Evolutionary conservation across 2,329 filamentous ascomycete species (phyloP), one percentile per base, ranked within the genome.

Genomic region (Colletotrichum sp.): DNA sequence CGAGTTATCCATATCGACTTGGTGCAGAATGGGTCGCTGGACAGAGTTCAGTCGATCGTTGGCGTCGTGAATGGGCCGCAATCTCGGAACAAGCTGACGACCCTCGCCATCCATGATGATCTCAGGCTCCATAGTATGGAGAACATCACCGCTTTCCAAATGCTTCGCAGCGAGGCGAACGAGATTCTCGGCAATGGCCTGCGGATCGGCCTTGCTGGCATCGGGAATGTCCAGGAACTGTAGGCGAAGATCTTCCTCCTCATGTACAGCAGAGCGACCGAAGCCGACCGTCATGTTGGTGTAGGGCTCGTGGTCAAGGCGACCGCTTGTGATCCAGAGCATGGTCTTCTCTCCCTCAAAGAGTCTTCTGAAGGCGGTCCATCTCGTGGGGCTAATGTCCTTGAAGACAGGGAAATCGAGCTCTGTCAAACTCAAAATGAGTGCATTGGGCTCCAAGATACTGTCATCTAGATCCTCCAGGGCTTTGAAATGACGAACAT

Each of bases 361-460:
- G 8, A 81, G 19, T 11, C 55, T 49, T 39, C 80, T 79, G 16
- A 81, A 49, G 5, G 61, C 76, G 2, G 72, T 69, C 49, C 80
- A 75, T 6, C 72, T 77, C 2, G 61, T 62, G 83, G 86, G 63
- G 0, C 80, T 74, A n/a, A 89, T 80, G 25, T 85, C 83, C 8
- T 81, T 79, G 19, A 84, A 78, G 11, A 85, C 78, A 16, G 77
- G 65, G 11, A 71, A 59, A 12, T 81, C 78, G 8, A 77, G 67
- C 29, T 77, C 75, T n/a, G 55, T 44, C 25, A 70, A 36, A 15
- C 32, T 49, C 8, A 70, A 19, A 22, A 70, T 27, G 25, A 27
- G 30, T 5, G 67, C 19, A 8, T 27, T 34, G 4, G 11, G 34
- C 2, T 30, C 57, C 34, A 27, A 22, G 27, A 32, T 19, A n/a